These are phyloP conservation scores for Aspergillus sclerotiicarbonarius DNA, from an alignment of 495 filamentous ascomycete genomes.

Conservation along the genomic window DNA sequence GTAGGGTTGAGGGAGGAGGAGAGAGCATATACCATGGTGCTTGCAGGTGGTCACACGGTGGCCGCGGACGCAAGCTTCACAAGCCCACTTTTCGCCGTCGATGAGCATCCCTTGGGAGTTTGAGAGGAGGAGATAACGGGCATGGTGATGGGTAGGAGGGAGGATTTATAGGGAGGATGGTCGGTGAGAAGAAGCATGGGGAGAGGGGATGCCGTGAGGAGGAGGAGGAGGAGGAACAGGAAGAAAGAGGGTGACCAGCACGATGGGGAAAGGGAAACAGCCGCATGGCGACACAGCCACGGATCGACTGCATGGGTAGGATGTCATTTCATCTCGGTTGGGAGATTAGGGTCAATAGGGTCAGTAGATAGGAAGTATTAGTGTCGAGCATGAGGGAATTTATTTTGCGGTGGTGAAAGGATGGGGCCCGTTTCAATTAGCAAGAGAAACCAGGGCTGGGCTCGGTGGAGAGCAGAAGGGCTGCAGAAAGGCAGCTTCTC, in stretches of 20 bases:
- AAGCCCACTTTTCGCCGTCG: constrained; percentile 85
- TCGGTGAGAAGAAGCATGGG: no score
- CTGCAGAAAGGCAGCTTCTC: no score
- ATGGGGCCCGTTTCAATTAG: not conserved
- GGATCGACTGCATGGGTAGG: constrained; percentile 14
- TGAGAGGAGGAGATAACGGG: not conserved
- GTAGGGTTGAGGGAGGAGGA: constrained; percentile 24
- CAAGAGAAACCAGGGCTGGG: no score
- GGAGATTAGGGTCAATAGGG: not conserved
- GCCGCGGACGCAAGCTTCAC: constrained; percentile 89
- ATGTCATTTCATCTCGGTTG: not conserved
- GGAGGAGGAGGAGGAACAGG: not conserved
- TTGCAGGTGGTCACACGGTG: constrained; percentile 70
- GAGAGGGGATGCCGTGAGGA: not conserved
- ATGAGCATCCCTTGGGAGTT: constrained; percentile 63
- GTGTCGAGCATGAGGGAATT: no score
- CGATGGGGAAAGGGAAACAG: no score
- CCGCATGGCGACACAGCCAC: constrained; percentile 12
- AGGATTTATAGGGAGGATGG: constrained; percentile 15
- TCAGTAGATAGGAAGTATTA: no score
- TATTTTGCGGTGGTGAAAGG: no score
- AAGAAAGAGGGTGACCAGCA: no score
- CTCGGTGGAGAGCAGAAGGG: not conserved
- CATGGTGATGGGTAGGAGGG: constrained; percentile 9
- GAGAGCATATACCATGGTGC: constrained; percentile 45